Evolutionary conservation across 441 rosid genomes (phyloP).

Genomic region (Manihot esculenta): DNA sequence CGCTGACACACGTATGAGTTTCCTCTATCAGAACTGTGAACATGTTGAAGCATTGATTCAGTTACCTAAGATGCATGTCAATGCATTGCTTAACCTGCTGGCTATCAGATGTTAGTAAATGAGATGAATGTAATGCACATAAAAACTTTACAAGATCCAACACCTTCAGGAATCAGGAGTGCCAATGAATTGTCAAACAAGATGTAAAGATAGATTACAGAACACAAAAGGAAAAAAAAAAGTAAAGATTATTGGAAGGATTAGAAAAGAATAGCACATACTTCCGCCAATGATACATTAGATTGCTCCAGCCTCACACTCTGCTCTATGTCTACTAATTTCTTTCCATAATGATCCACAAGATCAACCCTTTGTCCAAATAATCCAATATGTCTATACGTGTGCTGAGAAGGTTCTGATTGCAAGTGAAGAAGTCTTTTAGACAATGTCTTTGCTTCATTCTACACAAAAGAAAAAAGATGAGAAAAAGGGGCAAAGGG

Average conservation of each 20-base stretch:
- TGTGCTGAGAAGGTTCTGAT: slow-evolving; percentile 45
- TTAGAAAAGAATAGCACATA: slow-evolving; percentile 29
- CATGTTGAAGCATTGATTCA: not conserved
- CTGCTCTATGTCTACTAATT: slow-evolving; percentile 65
- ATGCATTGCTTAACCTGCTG: not conserved
- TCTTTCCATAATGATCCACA: slow-evolving; percentile 64
- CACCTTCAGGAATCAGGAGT: not conserved
- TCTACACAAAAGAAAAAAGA: slow-evolving; percentile 34
- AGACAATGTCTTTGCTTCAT: slow-evolving; percentile 54
- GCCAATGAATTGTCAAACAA: slow-evolving; percentile 5
- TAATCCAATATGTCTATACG: slow-evolving; percentile 40
- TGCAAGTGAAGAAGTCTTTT: slow-evolving; percentile 47
- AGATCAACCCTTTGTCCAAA: slow-evolving; percentile 56
- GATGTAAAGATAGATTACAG: not conserved
- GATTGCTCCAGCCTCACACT: slow-evolving; percentile 65
- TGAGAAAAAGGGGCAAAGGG: not conserved
- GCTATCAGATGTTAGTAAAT: not conserved
- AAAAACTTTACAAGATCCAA: not conserved
- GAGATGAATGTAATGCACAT: not conserved
- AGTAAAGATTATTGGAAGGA: slow-evolving; percentile 7
- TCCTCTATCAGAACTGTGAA: not conserved
- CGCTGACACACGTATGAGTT: not conserved
- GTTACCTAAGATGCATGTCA: not conserved
- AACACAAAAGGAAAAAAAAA: slow-evolving; percentile 8
- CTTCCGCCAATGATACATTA: slow-evolving; percentile 57